Conservation (phyloP, 192 early-diverging fungal genomes). For the Oehlia diaphana region DNA sequence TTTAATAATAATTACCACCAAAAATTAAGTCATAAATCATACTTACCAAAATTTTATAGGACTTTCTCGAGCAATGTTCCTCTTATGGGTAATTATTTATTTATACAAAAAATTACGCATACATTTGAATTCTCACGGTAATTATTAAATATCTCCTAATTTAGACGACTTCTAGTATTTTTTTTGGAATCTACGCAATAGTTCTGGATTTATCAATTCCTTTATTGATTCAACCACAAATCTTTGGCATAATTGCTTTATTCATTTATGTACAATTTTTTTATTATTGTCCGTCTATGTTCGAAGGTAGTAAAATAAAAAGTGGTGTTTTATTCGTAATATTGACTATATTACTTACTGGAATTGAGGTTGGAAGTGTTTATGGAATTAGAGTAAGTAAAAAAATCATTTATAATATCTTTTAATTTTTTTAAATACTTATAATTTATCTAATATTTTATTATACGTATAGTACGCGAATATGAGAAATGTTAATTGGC, state of each 20-base stretch:
- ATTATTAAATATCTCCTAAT: too few species aligned
- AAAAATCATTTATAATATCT: not conserved
- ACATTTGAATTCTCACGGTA: not conserved
- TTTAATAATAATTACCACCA: not conserved
- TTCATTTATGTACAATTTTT: slow-evolving; percentile 34
- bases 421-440: not conserved
- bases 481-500: slow-evolving; percentile 14
- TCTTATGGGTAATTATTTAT: slow-evolving; percentile 30
- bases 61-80: slow-evolving; percentile 33
- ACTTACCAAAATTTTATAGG: slow-evolving; percentile 19
- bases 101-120: not conserved
- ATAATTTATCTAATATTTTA: not conserved
- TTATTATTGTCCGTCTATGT: slow-evolving; percentile 17
- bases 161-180: slow-evolving; percentile 10
- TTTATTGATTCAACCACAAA: slow-evolving; percentile 38
- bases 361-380: not conserved
- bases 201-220: slow-evolving; percentile 36
- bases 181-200: slow-evolving; percentile 39
- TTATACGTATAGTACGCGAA: slow-evolving; percentile 19
- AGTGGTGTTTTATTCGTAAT: not conserved
- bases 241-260: slow-evolving; percentile 33
- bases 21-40: not conserved
- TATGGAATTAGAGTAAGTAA: slow-evolving; percentile 7
- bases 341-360: not conserved
- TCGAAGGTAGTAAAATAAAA: not conserved